Base-by-base conservation (phyloP, 1,284 basidiomycete species). In the Fomitopsis schrenkii region DNA sequence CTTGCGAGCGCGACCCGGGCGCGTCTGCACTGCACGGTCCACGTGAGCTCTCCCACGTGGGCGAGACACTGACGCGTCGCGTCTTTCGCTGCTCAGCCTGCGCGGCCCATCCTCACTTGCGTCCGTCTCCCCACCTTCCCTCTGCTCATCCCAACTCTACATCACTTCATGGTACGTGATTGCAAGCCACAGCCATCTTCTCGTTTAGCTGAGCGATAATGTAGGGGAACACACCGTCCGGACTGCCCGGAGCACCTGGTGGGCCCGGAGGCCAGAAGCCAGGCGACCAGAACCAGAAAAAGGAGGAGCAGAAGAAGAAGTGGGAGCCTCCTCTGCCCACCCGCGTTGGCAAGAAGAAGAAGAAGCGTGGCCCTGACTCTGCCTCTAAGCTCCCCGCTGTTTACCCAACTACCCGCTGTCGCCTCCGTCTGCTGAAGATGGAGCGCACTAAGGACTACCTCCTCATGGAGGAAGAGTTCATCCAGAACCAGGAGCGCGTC, bases 321-420 rank as follows among this genome's bases (percentile, higher is more conserved):
- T 99, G 97, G 96, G 97, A 99, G 76, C 96, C 97, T 12, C 97
- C 97, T 65, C 86, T 98, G 58, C 97, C 97, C 12, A 98, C 97
- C 41, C 91, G 95, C 61, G 94, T 98, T 40, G 97, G 97, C 60
- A 97, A 97, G 86, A 95, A 93, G 83, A 92, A 94, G 84, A 92
- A 91, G 81, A 90, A 85, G 79, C 86, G 88, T 65, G 97, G 97
- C 28, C 97, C 97, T 22, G 90, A 95, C 63, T 84, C 96, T 1
- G 87, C 95, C 1, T 91, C 91, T 54, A 97, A 97, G 74, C 88
- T 99, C 5, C 97, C 97, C 26, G 82, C 95, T 17, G 94, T 99
- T 26, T 95, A 86, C 75, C 97, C 97, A 15, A 97, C 93, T 48
- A 98, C 96, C 38, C 89, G 97, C 60, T 99, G 97, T 80, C 90